These are phyloP conservation scores for Casaregolazyma lundiana DNA, from an alignment of 1,139 yeast species.

Conservation along the genomic window DNA sequence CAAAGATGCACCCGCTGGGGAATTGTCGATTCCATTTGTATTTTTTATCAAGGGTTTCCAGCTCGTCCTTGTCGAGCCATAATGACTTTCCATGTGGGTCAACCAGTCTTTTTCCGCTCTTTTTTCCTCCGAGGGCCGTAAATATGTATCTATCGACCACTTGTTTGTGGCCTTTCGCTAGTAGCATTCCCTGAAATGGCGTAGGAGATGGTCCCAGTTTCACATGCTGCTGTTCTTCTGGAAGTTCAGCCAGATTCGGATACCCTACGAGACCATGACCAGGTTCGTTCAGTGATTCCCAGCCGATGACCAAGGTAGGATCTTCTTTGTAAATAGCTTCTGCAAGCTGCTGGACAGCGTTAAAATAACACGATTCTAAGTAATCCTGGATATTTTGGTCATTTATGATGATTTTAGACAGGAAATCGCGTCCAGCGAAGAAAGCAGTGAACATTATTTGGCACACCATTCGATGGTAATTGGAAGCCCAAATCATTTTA, in stretches of 20 bases:
- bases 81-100: slow-evolving; percentile 64
- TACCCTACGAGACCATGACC: slow-evolving; percentile 38
- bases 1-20: slow-evolving; percentile 80
- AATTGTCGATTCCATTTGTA: slow-evolving; percentile 75
- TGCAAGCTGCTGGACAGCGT: slow-evolving; percentile 55
- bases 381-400: slow-evolving; percentile 75
- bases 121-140: slow-evolving; percentile 67
- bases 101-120: slow-evolving; percentile 46
- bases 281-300: slow-evolving; percentile 89
- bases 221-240: slow-evolving; percentile 28
- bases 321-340: slow-evolving; percentile 50
- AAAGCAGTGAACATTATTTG: slow-evolving; percentile 81
- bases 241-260: slow-evolving; percentile 25
- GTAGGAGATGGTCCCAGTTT: slow-evolving; percentile 31
- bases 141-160: slow-evolving; percentile 67
- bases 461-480: slow-evolving; percentile 68
- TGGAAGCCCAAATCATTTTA: slow-evolving; percentile 88
- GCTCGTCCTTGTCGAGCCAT: slow-evolving; percentile 49
- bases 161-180: slow-evolving; percentile 69
- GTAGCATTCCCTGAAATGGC: slow-evolving; percentile 32
- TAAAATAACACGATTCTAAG: slow-evolving; percentile 59
- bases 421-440: slow-evolving; percentile 67
- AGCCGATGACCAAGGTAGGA: slow-evolving; percentile 58
- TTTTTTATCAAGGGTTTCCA: slow-evolving; percentile 47
- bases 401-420: slow-evolving; percentile 64